Evolutionary conservation across 2,329 filamentous ascomycete genomes (phyloP), one percentile per base, ranked within the genome.

Genomic region (Pseudogymnoascus sp.): DNA sequence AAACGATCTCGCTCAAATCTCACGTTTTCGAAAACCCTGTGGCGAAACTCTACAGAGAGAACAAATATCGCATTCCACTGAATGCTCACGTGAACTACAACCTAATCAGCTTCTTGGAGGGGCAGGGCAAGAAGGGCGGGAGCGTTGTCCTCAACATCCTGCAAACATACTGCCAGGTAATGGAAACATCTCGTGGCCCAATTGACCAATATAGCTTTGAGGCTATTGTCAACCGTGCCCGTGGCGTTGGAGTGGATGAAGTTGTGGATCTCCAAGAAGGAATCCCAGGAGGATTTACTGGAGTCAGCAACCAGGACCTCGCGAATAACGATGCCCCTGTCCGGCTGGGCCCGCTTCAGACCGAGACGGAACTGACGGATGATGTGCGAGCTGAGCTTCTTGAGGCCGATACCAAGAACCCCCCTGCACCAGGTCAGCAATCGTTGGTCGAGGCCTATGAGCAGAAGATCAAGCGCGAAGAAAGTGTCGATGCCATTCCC

Each of bases 31-130:
- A 90, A 62, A 95, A 94, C 70, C 73, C 83, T 1, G 82, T 88
- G n/a, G 87, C 89, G 6, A 90, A 88, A 72, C 78, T 94, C 2
- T 99, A 97, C 73, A 83, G 85, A 39, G 84, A 86, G 61, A 93
- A 92, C 78, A 94, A 91, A 73, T 99, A 97, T 72, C 85, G 91
- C 11, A 81, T 99, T 36, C 91, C 91, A 0, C 78, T 99, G n/a
- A 97, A 92, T 68, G 87, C 88, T 62, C 88, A 92, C 67, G 87
- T 92, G 0, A 92, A 89, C 62, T 87, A 86, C 62, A 89, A 89
- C 63, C 81, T 97, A 7, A 88, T 96, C 70, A 89, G 92, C 67
- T 96, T 93, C 68, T 79, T 99, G 0, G 92, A 97, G 73, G 86
- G 86, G n/a, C 92, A 96, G 65, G 83, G 87, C 12, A 88, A 90